Conservation (phyloP, 257 asterid species). For the Fraxinus quadrangulata region DNA sequence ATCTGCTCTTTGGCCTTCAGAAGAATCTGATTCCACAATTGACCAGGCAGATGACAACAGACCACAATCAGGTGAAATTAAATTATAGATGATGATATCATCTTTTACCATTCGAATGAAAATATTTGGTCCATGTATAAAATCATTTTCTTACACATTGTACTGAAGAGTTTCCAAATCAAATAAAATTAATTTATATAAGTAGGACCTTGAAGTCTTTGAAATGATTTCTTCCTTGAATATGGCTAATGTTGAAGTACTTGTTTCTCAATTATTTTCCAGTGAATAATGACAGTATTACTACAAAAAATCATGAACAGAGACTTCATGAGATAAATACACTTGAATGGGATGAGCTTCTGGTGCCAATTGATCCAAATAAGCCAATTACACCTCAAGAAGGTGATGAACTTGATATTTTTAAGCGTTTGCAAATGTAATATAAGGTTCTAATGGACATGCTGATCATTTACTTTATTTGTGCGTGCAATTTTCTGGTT, state of each 20-base stretch:
- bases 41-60: constrained; percentile 30
- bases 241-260: constrained; percentile 27
- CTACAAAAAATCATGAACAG: constrained; percentile 60
- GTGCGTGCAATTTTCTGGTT: constrained; percentile 20
- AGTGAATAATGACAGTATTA: constrained; percentile 51
- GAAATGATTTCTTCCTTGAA: neutral
- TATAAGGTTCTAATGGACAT: constrained; percentile 9
- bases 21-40: constrained; percentile 43
- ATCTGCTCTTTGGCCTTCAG: constrained; percentile 41
- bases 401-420: constrained; percentile 44
- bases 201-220: neutral
- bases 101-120: neutral
- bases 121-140: neutral
- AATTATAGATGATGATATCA: neutral
- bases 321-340: constrained; percentile 88
- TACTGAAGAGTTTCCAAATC: neutral
- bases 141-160: neutral
- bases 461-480: constrained; percentile 20
- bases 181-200: neutral
- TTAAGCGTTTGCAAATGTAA: neutral
- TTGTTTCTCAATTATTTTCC: constrained; percentile 35
- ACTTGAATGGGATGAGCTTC: constrained; percentile 97
- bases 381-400: constrained; percentile 48
- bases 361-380: constrained; percentile 61
- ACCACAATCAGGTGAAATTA: constrained; percentile 33